Conservation (phyloP, 2,329 filamentous ascomycete genomes). For the Ophiostoma novo-ulmi region DNA sequence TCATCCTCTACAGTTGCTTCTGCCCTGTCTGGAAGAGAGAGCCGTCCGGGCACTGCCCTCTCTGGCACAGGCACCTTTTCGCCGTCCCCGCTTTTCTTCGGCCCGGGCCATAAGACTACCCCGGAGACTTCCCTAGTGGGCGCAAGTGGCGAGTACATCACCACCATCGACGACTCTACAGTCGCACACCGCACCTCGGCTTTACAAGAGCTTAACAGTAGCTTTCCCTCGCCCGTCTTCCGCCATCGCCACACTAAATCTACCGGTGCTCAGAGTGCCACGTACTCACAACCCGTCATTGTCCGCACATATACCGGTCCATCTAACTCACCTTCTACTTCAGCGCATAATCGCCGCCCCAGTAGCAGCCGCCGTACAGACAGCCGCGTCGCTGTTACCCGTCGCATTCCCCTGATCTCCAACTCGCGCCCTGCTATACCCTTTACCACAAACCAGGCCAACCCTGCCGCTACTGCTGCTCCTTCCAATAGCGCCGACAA, state of each 20-base stretch:
- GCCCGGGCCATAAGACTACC: conserved; percentile 42
- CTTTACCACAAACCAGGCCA: conserved; percentile 15
- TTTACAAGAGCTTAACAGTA: conserved; percentile 54
- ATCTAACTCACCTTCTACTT: conserved; percentile 29
- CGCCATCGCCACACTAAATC: conserved; percentile 54
- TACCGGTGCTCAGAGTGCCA: conserved; percentile 51
- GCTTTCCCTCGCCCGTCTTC: conserved; percentile 45
- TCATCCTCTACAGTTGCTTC: background rate
- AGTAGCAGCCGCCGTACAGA: conserved; percentile 33
- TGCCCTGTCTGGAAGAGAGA: background rate
- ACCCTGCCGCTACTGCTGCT: background rate
- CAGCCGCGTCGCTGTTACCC: conserved; percentile 30
- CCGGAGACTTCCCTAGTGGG: conserved; percentile 44
- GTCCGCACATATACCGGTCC: conserved; percentile 58
- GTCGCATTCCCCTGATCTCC: conserved; percentile 30
- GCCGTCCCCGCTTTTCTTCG: conserved; percentile 46
- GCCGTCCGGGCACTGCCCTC: background rate
- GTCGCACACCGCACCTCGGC: conserved; percentile 55
- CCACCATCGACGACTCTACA: conserved; percentile 51
- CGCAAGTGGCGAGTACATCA: conserved; percentile 51
- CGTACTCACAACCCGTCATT: conserved; percentile 61
- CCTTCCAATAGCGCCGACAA: conserved; percentile 22
- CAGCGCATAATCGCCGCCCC: conserved; percentile 29
- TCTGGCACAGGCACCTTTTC: conserved; percentile 31
- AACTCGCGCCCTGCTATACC: conserved; percentile 22